Conservation (phyloP, 345 rosid genomes). For the Erysimum cheiranthoides region DNA sequence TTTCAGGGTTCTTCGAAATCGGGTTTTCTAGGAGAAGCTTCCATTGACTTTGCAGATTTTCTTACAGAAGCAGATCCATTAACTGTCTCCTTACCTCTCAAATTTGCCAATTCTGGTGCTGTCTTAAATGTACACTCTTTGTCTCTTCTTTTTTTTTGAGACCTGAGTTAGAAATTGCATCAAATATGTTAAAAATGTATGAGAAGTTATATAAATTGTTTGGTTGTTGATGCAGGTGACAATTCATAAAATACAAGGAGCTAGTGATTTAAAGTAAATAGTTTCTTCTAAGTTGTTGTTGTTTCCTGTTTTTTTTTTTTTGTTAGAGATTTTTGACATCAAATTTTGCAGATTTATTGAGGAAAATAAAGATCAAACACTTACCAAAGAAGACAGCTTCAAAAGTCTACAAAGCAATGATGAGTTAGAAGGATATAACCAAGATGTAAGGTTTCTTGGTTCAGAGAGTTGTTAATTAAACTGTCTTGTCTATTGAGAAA, state of each 20-base stretch:
- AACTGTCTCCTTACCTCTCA: constrained; percentile 86
- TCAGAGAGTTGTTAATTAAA: constrained; percentile 23
- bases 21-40: constrained; percentile 87
- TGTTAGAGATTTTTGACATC: constrained; percentile 33
- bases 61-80: constrained; percentile 62
- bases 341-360: constrained; percentile 52
- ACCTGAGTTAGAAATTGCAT: constrained; percentile 1
- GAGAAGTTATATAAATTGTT: background rate
- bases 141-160: constrained; percentile 6
- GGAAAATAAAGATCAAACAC: constrained; percentile 54
- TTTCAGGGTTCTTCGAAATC: constrained; percentile 86
- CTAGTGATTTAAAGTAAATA: constrained; percentile 59
- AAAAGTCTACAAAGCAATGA: constrained; percentile 59
- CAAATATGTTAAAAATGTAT: background rate
- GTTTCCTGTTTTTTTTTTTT: background rate
- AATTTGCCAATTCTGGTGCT: constrained; percentile 84
- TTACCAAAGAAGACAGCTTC: constrained; percentile 54
- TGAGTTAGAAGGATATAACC: constrained; percentile 49
- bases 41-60: constrained; percentile 90
- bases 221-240: constrained; percentile 61
- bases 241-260: constrained; percentile 71
- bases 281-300: background rate
- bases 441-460: constrained; percentile 58
- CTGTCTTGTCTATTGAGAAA: constrained; percentile 21
- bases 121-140: constrained; percentile 71